Evolutionary conservation across 805 yeast genomes (phyloP).

Genomic region (Saccharomycopsis sp.): DNA sequence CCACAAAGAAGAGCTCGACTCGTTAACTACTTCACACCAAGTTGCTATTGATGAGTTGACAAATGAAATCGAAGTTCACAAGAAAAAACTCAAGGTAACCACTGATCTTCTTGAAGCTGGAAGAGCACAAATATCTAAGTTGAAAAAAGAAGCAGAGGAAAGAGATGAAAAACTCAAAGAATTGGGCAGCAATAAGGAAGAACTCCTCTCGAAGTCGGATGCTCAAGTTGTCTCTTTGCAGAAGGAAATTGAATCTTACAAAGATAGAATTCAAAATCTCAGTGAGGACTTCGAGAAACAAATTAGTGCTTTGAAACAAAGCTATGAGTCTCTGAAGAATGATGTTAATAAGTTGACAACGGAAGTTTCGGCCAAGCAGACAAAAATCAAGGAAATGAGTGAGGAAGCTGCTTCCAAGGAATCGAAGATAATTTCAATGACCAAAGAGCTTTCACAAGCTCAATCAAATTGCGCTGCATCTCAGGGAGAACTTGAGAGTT

Average conservation of each 20-base stretch:
- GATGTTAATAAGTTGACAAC: no score
- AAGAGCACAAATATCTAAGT: not conserved
- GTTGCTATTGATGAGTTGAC: not conserved
- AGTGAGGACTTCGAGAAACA: not conserved
- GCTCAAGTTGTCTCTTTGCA: not conserved
- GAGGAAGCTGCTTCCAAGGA: slow-evolving; percentile 1
- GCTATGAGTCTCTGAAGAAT: not conserved
- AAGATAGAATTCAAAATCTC: not conserved
- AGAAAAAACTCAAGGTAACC: not conserved
- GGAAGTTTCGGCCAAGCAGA: no score
- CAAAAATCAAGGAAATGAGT: no score
- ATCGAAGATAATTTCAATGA: not conserved
- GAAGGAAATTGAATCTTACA: slow-evolving; percentile 1
- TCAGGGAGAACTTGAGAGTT: not conserved
- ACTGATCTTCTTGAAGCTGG: not conserved
- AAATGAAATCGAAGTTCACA: not conserved
- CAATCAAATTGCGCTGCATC: no score
- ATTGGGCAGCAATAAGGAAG: no score
- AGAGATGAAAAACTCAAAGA: not conserved
- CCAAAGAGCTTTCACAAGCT: no score
- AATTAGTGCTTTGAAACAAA: not conserved
- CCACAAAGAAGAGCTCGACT: not conserved
- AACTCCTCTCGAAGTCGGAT: no score
- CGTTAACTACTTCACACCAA: not conserved
- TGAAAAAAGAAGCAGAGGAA: not conserved